Evolutionary conservation across 495 filamentous ascomycete species (phyloP).

Genomic region (Daldinia caldariorum): DNA sequence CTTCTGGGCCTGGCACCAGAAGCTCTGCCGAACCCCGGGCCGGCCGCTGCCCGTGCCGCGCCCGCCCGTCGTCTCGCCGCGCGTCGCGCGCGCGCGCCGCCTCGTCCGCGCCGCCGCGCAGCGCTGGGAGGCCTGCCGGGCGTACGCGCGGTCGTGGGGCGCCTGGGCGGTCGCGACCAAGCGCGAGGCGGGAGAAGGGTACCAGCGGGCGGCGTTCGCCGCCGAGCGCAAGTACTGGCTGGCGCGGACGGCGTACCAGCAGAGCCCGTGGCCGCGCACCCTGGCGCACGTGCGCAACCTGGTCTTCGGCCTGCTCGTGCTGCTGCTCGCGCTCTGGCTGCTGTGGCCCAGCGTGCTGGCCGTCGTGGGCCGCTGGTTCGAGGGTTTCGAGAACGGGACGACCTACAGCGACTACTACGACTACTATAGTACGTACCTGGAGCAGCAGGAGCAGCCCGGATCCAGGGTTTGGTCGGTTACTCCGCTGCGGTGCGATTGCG

Average conservation of each 20-base stretch:
- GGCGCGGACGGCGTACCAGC: constrained; percentile 5
- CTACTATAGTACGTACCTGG: no score
- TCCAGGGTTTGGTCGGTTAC: constrained; percentile 18
- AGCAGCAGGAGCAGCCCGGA: neutral
- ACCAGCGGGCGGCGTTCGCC: neutral
- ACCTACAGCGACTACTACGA: no score
- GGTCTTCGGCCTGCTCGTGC: neutral
- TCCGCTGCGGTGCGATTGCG: neutral
- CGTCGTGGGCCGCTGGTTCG: neutral
- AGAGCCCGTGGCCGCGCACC: constrained; percentile 15
- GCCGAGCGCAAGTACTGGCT: constrained; percentile 22
- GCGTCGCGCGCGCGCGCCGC: no score
- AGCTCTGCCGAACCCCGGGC: neutral
- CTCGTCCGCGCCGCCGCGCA: no score
- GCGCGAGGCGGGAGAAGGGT: neutral
- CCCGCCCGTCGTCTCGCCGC: no score
- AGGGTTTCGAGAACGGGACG: no score
- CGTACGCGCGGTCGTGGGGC: neutral
- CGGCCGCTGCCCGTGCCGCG: neutral
- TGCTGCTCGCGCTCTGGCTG: neutral
- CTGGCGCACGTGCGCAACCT: neutral
- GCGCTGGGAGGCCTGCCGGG: neutral
- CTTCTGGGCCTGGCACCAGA: neutral
- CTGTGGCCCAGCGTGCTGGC: neutral
- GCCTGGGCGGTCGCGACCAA: neutral